Percentiles rank a stretch among this genome's conserved stretches.
Evolutionary conservation across 148 eudicot genomes (phyloP).

Genomic region (Polygonum aviculare): DNA sequence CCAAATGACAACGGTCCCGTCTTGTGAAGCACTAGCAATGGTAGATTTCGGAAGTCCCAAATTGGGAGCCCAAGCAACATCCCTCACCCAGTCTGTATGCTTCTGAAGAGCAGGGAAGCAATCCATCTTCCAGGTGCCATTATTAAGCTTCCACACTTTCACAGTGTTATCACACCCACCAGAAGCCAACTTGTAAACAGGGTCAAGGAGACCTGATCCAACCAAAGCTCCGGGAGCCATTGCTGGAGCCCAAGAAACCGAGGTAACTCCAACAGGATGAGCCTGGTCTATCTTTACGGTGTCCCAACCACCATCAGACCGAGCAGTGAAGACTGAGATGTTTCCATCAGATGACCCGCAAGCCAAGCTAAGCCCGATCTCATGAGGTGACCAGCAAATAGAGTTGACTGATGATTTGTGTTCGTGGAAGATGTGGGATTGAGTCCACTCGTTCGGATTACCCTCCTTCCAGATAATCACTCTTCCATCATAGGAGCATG

Average conservation of each 20-base stretch:
- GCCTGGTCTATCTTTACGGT: slow-evolving; percentile 74
- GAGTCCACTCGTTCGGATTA: slow-evolving; percentile 73
- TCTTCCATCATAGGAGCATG: slow-evolving; percentile 85
- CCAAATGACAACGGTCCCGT: slow-evolving; percentile 86
- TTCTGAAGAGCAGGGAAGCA: slow-evolving; percentile 83
- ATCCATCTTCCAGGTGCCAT: slow-evolving; percentile 83
- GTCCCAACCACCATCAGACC: slow-evolving; percentile 83
- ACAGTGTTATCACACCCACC: slow-evolving; percentile 90
- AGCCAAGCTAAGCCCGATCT: slow-evolving; percentile 79
- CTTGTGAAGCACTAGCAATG: slow-evolving; percentile 87
- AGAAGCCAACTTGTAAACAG: slow-evolving; percentile 72
- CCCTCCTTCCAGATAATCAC: slow-evolving; percentile 96
- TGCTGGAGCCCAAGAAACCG: slow-evolving; percentile 91
- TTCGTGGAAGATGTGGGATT: slow-evolving; percentile 65
- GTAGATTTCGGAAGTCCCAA: slow-evolving; percentile 91
- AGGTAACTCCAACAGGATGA: slow-evolving; percentile 92
- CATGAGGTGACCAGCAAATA: slow-evolving; percentile 90
- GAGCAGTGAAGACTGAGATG: slow-evolving; percentile 63
- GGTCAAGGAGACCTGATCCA: slow-evolving; percentile 54
- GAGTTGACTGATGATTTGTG: slow-evolving; percentile 87
- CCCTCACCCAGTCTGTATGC: slow-evolving; percentile 82
- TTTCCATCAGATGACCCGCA: slow-evolving; percentile 90
- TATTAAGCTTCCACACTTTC: slow-evolving; percentile 69
- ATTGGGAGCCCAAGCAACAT: slow-evolving; percentile 95
- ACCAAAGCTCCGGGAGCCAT: slow-evolving; percentile 73